Evolutionary conservation across 1,284 basidiomycete genomes (phyloP), one percentile per base, ranked within the genome.

Genomic region (Xerocomus nothofagi): DNA sequence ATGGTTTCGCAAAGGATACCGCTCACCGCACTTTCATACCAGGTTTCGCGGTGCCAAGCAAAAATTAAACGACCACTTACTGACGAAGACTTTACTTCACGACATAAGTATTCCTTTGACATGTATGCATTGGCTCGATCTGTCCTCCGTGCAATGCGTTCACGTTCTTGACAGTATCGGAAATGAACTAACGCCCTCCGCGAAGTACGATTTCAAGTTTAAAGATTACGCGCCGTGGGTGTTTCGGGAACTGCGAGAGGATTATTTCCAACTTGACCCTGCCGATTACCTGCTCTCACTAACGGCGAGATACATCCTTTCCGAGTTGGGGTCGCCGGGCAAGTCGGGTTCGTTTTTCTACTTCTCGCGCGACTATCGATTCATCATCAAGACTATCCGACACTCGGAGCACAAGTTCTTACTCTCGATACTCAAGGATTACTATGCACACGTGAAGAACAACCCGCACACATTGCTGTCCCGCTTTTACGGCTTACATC

Each of bases 271-370:
- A 59, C 82, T 99, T 34, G 96, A 99, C 67, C 94, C 96, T 0
- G 93, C 94, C 44, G 96, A 99, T 71, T 99, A 99, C 70, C 82
- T 99, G 23, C 80, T 98, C 43, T 97, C 94, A 1, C 81, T 99
- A 50, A 99, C 96, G 1, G 88, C 91, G 11, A 98, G 97, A 70
- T 99, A 99, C 73, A 99, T 99, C 67, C 80, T 99, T 31, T 96
- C 93, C 44, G 96, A 99, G 70, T 82, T 99, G 18, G 96, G 96
- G n/a, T 98, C 94, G 3, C 96, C 96, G 0, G 96, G 96, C 39
- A 99, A 99, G 75, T 95, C 92, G 4, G 96, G 96, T 17, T 96
- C 93, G 17, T 99, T 99, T 76, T 99, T 99, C 77, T 99, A 99
- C 76, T 99, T 98, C 69, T 98, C 94, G 12, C 82, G 95, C 38